Evolutionary conservation across 352 stramenopile species (phyloP).

Genomic region (Thraustotheca clavata): DNA sequence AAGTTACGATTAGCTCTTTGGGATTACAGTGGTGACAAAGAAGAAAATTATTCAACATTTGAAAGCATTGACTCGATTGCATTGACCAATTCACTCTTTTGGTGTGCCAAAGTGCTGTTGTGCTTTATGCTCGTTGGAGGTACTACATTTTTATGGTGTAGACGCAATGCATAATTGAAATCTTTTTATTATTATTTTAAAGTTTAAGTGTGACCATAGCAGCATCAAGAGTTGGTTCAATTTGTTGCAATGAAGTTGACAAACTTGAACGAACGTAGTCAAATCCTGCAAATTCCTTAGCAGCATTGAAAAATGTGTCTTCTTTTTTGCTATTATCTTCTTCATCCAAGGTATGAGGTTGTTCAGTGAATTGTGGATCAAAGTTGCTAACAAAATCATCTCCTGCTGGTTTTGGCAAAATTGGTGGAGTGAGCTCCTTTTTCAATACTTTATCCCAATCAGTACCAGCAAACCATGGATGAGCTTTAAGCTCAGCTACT

Average conservation of each 20-base stretch:
- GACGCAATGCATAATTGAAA: neutral
- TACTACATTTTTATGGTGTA: neutral
- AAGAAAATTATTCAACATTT: no score
- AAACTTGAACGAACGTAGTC: constrained; percentile 58
- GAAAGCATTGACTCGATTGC: no score
- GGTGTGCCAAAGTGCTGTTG: no score
- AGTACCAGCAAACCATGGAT: constrained; percentile 67
- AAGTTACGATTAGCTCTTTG: constrained; percentile 33
- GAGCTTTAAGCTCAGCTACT: constrained; percentile 53
- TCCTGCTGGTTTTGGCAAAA: constrained; percentile 52
- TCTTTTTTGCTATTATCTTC: constrained; percentile 37
- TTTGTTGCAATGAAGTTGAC: constrained; percentile 17
- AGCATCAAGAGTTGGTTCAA: constrained; percentile 46
- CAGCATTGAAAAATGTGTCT: constrained; percentile 50
- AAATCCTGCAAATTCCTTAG: constrained; percentile 72
- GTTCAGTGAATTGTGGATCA: constrained; percentile 76
- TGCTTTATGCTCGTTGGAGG: neutral
- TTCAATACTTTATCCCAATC: constrained; percentile 70
- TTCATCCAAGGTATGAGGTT: constrained; percentile 68
- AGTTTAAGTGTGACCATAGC: constrained; percentile 57
- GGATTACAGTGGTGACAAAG: no score
- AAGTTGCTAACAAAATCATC: constrained; percentile 80
- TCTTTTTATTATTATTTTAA: constrained; percentile 28
- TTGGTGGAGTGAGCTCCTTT: constrained; percentile 46
- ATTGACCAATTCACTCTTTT: no score